Percentiles rank a stretch among this genome's conserved stretches.
Conservation (phyloP, 176 grass and related monocot species). For the maize (Zea mays) region Zm-B73-REFERENCE-NAM-5.0 NC_050101.1:176707501-176708000, state of each 20-base stretch:
- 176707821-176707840: background rate
- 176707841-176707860: constrained; percentile 21
- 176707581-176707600: constrained; percentile 12
- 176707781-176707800: background rate
- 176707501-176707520: background rate
- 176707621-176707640: background rate
- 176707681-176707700: too few relatives aligned
- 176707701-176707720: too few relatives aligned
- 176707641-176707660: too few relatives aligned
- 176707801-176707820: background rate
- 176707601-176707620: background rate
- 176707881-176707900: background rate
- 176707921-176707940: background rate
- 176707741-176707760: background rate
- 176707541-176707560: background rate
- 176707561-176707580: background rate
- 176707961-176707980: background rate
- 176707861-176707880: constrained; percentile 15
- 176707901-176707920: background rate
- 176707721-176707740: too few relatives aligned
- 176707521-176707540: constrained; percentile 21
- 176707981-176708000: background rate
- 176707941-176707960: background rate
- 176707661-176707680: too few relatives aligned
- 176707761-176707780: constrained; percentile 30